Evolutionary conservation across 768 basidiomycete species (phyloP).

Genomic region (Boletales sp.): DNA sequence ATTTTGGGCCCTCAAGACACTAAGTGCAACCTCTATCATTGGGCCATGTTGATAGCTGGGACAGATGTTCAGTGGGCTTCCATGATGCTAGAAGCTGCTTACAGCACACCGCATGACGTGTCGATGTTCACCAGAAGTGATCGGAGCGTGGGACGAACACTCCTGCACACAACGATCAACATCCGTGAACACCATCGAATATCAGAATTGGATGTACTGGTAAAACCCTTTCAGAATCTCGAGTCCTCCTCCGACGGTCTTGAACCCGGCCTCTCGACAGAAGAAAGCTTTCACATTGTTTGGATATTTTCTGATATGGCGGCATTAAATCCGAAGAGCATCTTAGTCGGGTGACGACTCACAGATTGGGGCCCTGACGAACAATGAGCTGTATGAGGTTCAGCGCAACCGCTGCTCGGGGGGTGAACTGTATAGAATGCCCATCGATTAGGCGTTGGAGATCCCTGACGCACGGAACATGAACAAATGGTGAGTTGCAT

Average conservation of each 20-base stretch:
- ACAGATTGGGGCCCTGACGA: slow-evolving; percentile 46
- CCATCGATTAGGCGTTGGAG: slow-evolving; percentile 26
- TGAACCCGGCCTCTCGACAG: slow-evolving; percentile 28
- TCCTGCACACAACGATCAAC: slow-evolving; percentile 28
- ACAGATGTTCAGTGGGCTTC: neutral
- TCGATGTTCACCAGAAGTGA: slow-evolving; percentile 46
- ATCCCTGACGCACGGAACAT: slow-evolving; percentile 15
- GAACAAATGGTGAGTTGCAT: neutral
- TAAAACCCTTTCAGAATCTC: slow-evolving; percentile 49
- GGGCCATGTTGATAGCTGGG: slow-evolving; percentile 25
- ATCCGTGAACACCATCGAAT: neutral
- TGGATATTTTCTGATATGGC: slow-evolving; percentile 34
- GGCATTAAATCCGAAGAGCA: neutral
- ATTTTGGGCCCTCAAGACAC: slow-evolving; percentile 22
- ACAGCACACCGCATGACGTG: slow-evolving; percentile 45
- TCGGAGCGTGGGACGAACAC: slow-evolving; percentile 41
- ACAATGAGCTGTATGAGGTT: slow-evolving; percentile 50
- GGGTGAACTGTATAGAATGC: slow-evolving; percentile 18
- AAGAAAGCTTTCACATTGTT: slow-evolving; percentile 49
- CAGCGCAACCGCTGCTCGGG: slow-evolving; percentile 33
- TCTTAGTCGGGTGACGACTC: slow-evolving; percentile 11
- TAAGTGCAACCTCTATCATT: slow-evolving; percentile 31
- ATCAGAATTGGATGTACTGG: slow-evolving; percentile 36
- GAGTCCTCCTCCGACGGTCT: slow-evolving; percentile 29
- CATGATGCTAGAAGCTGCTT: slow-evolving; percentile 3